These are phyloP conservation scores for Ampelocalamus luodianensis DNA, from an alignment of 176 grass and related monocot species.

Conservation along the genomic window DNA sequence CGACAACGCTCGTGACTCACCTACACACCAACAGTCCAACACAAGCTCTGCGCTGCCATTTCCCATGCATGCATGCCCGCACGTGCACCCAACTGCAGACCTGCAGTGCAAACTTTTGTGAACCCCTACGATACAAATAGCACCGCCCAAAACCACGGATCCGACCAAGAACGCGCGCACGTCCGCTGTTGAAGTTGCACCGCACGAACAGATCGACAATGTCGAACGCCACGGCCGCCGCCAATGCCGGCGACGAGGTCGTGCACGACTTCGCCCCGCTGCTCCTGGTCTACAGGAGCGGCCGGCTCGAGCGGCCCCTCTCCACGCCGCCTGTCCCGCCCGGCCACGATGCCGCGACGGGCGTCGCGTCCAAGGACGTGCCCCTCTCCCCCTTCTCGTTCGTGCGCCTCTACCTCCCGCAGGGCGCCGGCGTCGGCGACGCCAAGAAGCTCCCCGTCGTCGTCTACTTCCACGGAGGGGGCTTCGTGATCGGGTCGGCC, in stretches of 20 bases:
- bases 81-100: background rate
- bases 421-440: background rate
- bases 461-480: slow-evolving; percentile 62
- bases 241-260: slow-evolving; percentile 23
- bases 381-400: slow-evolving; percentile 33
- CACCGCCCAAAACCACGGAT: background rate
- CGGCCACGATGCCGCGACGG: slow-evolving; percentile 41
- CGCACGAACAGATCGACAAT: background rate
- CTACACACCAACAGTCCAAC: background rate
- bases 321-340: slow-evolving; percentile 17
- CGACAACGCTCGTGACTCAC: slow-evolving; percentile 27
- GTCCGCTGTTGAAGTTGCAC: background rate
- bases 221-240: background rate
- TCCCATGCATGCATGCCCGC: background rate
- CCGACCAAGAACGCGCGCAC: no score
- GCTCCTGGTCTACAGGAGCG: slow-evolving; percentile 56
- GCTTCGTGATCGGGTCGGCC: slow-evolving; percentile 57
- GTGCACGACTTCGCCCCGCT: slow-evolving; percentile 52
- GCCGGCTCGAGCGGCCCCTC: slow-evolving; percentile 48
- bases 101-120: background rate
- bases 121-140: background rate
- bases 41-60: background rate
- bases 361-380: slow-evolving; percentile 65
- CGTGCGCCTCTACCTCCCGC: slow-evolving; percentile 62
- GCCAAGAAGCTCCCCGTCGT: slow-evolving; percentile 40